Base-by-base conservation (phyloP, 2,329 filamentous ascomycete genomes). In the Alternaria triticimaculans region DNA sequence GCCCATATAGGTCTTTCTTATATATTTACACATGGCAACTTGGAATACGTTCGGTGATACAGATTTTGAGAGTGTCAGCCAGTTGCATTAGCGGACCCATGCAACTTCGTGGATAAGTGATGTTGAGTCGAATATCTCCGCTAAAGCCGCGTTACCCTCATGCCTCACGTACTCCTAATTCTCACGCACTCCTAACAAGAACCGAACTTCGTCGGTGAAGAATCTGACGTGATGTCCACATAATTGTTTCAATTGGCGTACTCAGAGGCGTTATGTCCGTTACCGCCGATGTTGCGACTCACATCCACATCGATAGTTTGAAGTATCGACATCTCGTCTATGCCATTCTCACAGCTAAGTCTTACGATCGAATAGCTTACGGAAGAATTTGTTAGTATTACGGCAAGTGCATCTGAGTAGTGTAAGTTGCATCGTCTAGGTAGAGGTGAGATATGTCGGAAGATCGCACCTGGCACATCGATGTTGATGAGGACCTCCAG, bases 81-180 rank as follows among this genome's bases (percentile, higher is more conserved):
- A 51, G 14, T 6, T 37, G 49, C 49, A 51, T 51, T 51, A 51
- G 49, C 18, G 49, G 30, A 15, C 14, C 28, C 49, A 20, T 28
- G 30, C 2, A 15, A 51, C 14, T 4, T 33, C 26, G 18, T 5
- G n/a, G 28, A 30, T 37, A 18, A 51, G 21, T 12, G 28, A n/a
- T 8, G 28, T 51, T 37, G 14, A 20, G 5, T 51, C 49, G 3
- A 23, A 5, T 51, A 37, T 51, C 49, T 51, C 49, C 49, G 28
- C 12, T 37, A 51, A 37, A 37, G 28, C 49, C 49, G 49, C 28
- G 10, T 3, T 7, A 5, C 14, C 6, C 5, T 51, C 28, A 14
- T 41, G 5, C 5, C 49, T 37, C 18, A 11, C 33, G 28, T 49
- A 33, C 4, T 21, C 25, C 49, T 26, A n/a, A 10, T 37, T 1